Base-by-base conservation (phyloP, 202 grass and related monocot species). In the Saccharum hybrid region DNA sequence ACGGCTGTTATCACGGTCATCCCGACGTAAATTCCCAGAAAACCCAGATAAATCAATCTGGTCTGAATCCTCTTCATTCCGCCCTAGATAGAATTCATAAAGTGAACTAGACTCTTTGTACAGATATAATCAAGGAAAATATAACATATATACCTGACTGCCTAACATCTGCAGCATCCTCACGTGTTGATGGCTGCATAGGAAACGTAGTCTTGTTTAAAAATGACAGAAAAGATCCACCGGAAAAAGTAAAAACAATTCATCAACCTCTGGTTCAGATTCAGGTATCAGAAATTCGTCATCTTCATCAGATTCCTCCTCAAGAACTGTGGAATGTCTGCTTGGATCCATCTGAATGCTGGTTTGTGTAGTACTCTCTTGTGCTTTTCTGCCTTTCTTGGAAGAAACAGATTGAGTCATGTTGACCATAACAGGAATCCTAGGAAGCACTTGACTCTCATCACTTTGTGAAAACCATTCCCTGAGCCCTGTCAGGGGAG, bases 381-480 rank as follows among this genome's bases (percentile, higher is more conserved):
- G 89, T 84, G 80, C 10, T 84, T 92, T 93, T 81, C 2, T 90
- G 48, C 81, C 87, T 88, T 94, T 95, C 80, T 92, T 95, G 52
- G 89, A 90, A 82, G 94, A 21, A 92, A 85, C 56, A 72, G 81
- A 74, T 61, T 82, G 59, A 18, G 86, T 61, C 90, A 95, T 95
- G 62, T 79, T 86, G 71, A 71, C 92, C 96, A 98, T 95, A 71
- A 94, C 83, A 84, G 92, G 91, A 68, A 98, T 93, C 63, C 91
- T 88, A 63, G 93, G 83, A 75, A 94, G 90, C 65, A 69, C 78
- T 74, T 88, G 88, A 72, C 65, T 91, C 83, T 94, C 96, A 85
- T 98, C 93, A 39, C 87, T 95, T 86, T 98, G 96, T 75, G 93
- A 90, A 87, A 98, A 98, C 93, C 93, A 95, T 87, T 98, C 96